Evolutionary conservation across 106 monocot species (phyloP).

Genomic region (Triglochin maritima): DNA sequence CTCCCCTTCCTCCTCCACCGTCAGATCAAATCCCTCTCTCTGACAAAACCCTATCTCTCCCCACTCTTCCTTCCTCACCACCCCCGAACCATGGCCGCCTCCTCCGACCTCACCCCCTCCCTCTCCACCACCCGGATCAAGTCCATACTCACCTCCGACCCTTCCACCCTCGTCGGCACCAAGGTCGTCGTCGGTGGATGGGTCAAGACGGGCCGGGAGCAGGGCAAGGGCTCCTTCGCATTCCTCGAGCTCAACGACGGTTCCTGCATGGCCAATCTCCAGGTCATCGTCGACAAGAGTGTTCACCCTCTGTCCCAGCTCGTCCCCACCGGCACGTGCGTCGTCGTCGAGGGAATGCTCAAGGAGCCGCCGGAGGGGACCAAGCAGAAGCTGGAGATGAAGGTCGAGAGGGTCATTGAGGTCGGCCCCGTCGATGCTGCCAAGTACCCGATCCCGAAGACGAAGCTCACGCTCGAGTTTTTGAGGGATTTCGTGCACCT

Average conservation of each 20-base stretch:
- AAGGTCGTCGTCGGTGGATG: constrained; percentile 76
- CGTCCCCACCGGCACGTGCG: constrained; percentile 66
- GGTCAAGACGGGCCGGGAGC: constrained; percentile 94
- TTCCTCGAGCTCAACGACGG: constrained; percentile 97
- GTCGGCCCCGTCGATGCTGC: constrained; percentile 52
- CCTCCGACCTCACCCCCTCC: constrained; percentile 9
- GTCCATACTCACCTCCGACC: constrained; percentile 23
- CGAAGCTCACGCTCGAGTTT: constrained; percentile 72
- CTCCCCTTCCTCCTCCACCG: neutral
- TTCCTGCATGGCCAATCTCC: constrained; percentile 67
- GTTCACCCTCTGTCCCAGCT: constrained; percentile 52
- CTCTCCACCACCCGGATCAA: constrained; percentile 33
- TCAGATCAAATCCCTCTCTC: neutral
- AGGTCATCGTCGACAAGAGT: constrained; percentile 69
- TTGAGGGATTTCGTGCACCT: constrained; percentile 68
- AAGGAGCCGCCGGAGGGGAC: constrained; percentile 84
- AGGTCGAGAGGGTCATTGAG: constrained; percentile 51
- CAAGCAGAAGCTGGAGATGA: constrained; percentile 70
- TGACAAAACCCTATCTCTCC: constrained; percentile 1
- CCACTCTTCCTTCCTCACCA: neutral
- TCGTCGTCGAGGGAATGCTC: constrained; percentile 73
- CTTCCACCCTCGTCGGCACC: constrained; percentile 31
- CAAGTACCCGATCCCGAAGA: constrained; percentile 81
- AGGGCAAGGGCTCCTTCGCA: constrained; percentile 88
- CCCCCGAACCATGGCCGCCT: constrained; percentile 4